Conservation (phyloP, 2,329 filamentous ascomycete genomes). For the Aspergillus piperis region DNA sequence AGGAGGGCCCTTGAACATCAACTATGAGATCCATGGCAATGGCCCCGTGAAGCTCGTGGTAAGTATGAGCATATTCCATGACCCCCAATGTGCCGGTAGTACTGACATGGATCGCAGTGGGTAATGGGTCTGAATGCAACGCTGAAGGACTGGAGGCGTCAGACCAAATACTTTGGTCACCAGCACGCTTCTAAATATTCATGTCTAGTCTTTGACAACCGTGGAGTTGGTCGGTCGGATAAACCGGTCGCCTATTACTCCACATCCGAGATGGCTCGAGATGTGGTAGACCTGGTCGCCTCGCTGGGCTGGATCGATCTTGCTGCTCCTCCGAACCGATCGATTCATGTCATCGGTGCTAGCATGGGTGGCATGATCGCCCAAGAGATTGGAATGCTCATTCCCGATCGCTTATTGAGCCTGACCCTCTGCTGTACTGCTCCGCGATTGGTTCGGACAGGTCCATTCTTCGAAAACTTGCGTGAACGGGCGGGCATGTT, state of each 20-base stretch:
- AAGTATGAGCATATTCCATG: constrained; percentile 41
- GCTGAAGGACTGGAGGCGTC: constrained; percentile 74
- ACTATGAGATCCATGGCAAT: constrained; percentile 77
- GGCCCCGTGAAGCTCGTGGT: constrained; percentile 73
- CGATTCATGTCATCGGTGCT: constrained; percentile 72
- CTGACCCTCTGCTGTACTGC: constrained; percentile 65
- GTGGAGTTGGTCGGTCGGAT: constrained; percentile 78
- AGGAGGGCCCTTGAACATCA: constrained; percentile 73
- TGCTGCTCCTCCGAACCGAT: constrained; percentile 40
- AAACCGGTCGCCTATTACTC: constrained; percentile 77
- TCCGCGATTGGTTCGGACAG: constrained; percentile 61
- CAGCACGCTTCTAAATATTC: constrained; percentile 67
- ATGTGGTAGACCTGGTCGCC: constrained; percentile 69
- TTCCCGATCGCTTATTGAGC: constrained; percentile 52
- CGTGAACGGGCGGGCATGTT: constrained; percentile 58
- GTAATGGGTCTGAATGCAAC: constrained; percentile 77
- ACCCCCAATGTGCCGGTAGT: background rate
- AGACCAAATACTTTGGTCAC: constrained; percentile 81
- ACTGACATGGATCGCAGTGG: constrained; percentile 54
- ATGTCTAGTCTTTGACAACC: constrained; percentile 77
- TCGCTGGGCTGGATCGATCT: constrained; percentile 67
- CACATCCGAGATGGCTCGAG: constrained; percentile 80
- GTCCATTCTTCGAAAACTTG: constrained; percentile 63
- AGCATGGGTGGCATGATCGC: constrained; percentile 92
- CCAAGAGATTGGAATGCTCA: constrained; percentile 65